A percentile compares a stretch with the other conserved stretches of the same genome.
phyloP scores from a whole-genome alignment of 1,284 basidiomycete species.

The Moesziomyces sp. region DNA sequence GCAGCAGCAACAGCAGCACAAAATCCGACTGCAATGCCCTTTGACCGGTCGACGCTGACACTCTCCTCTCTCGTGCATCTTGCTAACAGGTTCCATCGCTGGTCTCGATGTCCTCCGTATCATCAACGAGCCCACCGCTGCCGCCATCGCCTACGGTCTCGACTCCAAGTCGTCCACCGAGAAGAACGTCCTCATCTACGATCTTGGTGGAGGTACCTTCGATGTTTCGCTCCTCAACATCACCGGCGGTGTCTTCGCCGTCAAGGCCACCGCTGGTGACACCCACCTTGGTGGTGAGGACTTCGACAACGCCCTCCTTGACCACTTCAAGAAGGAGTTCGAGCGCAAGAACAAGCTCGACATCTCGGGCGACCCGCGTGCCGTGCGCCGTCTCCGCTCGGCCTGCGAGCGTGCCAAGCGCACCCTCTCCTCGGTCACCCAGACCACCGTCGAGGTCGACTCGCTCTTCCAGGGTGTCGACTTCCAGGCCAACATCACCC shows the following conservation, averaged over 20 bases:
- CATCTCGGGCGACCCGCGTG: slow-evolving; percentile 94
- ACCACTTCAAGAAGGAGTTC: slow-evolving; percentile 79
- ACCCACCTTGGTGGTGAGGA: slow-evolving; percentile 83
- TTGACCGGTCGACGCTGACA: slow-evolving; percentile 1
- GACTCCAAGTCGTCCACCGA: slow-evolving; percentile 71
- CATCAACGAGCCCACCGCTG: slow-evolving; percentile 75
- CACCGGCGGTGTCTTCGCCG: slow-evolving; percentile 75
- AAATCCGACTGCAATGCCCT: not conserved
- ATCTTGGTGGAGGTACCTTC: slow-evolving; percentile 91
- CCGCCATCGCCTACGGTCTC: slow-evolving; percentile 72
- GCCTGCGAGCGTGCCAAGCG: slow-evolving; percentile 99
- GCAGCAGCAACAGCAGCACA: slow-evolving; percentile 5
- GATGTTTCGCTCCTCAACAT: slow-evolving; percentile 77
- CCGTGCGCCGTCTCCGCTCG: slow-evolving; percentile 89
- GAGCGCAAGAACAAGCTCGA: slow-evolving; percentile 83
- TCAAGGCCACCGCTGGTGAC: slow-evolving; percentile 75
- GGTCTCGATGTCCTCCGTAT: slow-evolving; percentile 77
- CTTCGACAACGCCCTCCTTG: slow-evolving; percentile 96
- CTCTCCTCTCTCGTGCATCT: not conserved
- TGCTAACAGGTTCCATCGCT: slow-evolving; percentile 72
- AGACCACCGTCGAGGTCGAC: slow-evolving; percentile 99
- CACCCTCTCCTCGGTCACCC: slow-evolving; percentile 95
- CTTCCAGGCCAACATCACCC: slow-evolving; percentile 67
- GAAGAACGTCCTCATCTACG: slow-evolving; percentile 99
- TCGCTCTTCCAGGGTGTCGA: slow-evolving; percentile 87